phyloP scores from a whole-genome alignment of 805 yeast genomes.

The Ogataea allantospora region DNA sequence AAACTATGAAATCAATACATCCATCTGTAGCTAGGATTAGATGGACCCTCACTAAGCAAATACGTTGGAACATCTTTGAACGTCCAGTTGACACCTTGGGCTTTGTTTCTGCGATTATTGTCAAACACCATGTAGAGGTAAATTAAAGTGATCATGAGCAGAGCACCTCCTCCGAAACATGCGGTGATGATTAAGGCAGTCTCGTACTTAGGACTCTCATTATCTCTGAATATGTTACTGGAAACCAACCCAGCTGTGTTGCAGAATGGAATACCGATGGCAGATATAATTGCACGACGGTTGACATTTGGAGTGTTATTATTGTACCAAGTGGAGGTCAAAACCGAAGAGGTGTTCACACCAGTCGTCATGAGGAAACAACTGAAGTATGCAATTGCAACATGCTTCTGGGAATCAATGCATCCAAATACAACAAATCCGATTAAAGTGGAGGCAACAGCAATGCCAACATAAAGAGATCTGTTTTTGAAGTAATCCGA shows the following conservation, averaged over 20 bases:
- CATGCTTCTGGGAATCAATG: slow-evolving; percentile 38
- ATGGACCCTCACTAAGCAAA: slow-evolving; percentile 43
- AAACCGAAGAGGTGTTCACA: slow-evolving; percentile 46
- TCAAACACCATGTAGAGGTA: slow-evolving; percentile 39
- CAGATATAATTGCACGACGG: slow-evolving; percentile 45
- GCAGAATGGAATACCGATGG: slow-evolving; percentile 53
- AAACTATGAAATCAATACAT: slow-evolving; percentile 12
- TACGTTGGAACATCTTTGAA: slow-evolving; percentile 43
- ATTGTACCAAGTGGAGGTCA: slow-evolving; percentile 50
- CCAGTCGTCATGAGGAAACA: slow-evolving; percentile 44
- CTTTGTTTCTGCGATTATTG: slow-evolving; percentile 40
- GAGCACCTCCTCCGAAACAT: slow-evolving; percentile 45
- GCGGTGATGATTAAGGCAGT: slow-evolving; percentile 50
- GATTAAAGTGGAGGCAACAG: slow-evolving; percentile 40
- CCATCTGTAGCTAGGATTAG: slow-evolving; percentile 33
- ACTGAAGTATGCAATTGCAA: slow-evolving; percentile 24
- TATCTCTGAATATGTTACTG: slow-evolving; percentile 47
- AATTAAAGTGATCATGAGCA: slow-evolving; percentile 27
- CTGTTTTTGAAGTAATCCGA: slow-evolving; percentile 42
- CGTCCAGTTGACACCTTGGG: slow-evolving; percentile 40
- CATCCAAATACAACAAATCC: slow-evolving; percentile 48
- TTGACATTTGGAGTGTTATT: slow-evolving; percentile 48
- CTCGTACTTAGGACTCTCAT: slow-evolving; percentile 52
- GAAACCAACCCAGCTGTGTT: slow-evolving; percentile 57
- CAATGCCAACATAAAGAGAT: slow-evolving; percentile 39